A percentile compares a stretch with the other conserved stretches of the same genome.
Conservation (phyloP, 1,284 basidiomycete species). For the Cutaneotrichosporon sp. region DNA sequence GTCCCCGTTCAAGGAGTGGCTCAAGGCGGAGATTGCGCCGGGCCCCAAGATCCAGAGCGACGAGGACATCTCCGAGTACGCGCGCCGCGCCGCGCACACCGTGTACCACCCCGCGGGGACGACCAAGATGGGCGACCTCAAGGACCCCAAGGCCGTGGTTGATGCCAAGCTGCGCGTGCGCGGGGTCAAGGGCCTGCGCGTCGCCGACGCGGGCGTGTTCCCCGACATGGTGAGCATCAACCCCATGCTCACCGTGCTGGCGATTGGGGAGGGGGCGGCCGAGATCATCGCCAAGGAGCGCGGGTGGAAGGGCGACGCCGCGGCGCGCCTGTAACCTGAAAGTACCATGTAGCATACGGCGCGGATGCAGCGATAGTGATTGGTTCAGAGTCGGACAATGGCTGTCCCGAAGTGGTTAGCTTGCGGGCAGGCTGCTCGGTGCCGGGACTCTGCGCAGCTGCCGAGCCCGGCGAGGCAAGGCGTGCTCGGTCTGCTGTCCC, state of each 20-base stretch:
- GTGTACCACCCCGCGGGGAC: slow-evolving; percentile 29
- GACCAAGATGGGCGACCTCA: slow-evolving; percentile 18
- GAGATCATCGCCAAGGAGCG: slow-evolving; percentile 20
- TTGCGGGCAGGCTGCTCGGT: too few relatives aligned
- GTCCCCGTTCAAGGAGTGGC: slow-evolving; percentile 26
- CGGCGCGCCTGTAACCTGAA: slow-evolving; percentile 13
- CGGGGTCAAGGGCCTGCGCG: slow-evolving; percentile 24
- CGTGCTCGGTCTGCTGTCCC: too few relatives aligned
- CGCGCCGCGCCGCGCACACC: slow-evolving; percentile 25
- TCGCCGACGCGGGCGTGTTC: slow-evolving; percentile 28
- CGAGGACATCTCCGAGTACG: slow-evolving; percentile 27
- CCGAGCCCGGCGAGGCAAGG: too few relatives aligned
- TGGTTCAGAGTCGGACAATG: too few relatives aligned
- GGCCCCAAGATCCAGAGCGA: slow-evolving; percentile 17
- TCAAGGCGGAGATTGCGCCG: slow-evolving; percentile 23
- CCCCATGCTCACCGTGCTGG: slow-evolving; percentile 28
- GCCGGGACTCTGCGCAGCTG: too few relatives aligned
- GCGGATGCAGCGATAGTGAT: not conserved
- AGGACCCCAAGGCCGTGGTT: slow-evolving; percentile 19
- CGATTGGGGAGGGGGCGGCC: slow-evolving; percentile 22
- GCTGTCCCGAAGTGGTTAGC: too few relatives aligned
- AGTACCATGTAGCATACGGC: slow-evolving; percentile 1
- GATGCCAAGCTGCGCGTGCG: slow-evolving; percentile 21
- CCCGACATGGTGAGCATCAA: slow-evolving; percentile 27
- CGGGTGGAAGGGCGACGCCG: slow-evolving; percentile 26